Evolutionary conservation across 352 stramenopile genomes (phyloP).

Genomic region (Phytophthora quininea): DNA sequence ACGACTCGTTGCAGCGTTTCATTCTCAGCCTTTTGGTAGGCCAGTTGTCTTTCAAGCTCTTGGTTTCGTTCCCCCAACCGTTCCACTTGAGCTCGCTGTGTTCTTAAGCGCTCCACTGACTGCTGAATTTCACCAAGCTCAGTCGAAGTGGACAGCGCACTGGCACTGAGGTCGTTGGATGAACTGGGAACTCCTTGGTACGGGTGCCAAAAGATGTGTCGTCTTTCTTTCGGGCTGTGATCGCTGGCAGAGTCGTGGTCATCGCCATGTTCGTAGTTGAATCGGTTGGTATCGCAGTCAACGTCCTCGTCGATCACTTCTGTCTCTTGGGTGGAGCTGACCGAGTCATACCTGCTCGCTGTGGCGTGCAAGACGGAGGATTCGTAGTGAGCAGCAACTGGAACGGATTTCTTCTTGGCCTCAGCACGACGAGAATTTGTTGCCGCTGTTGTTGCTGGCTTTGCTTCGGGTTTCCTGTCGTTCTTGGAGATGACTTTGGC

Average conservation of each 20-base stretch:
- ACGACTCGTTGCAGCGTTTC: slow-evolving; percentile 50
- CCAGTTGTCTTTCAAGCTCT: slow-evolving; percentile 41
- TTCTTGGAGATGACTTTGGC: background rate
- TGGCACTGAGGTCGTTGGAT: slow-evolving; percentile 11
- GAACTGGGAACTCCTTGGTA: slow-evolving; percentile 1
- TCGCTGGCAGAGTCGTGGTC: slow-evolving; percentile 8
- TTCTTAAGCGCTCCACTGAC: slow-evolving; percentile 53
- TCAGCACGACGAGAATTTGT: background rate
- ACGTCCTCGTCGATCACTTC: background rate
- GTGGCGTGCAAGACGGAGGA: background rate
- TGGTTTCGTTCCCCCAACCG: slow-evolving; percentile 50
- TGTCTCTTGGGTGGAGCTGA: background rate
- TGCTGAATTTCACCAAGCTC: slow-evolving; percentile 58
- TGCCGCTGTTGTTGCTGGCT: background rate
- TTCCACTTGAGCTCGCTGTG: slow-evolving; percentile 62
- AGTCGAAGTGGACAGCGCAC: slow-evolving; percentile 17
- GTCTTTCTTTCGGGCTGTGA: background rate
- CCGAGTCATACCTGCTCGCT: background rate
- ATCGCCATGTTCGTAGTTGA: background rate
- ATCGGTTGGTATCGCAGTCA: background rate
- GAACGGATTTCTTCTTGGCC: slow-evolving; percentile 1
- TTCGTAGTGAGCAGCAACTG: background rate
- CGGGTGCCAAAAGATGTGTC: slow-evolving; percentile 1
- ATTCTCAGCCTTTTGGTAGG: slow-evolving; percentile 44
- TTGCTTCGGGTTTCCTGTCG: background rate